Evolutionary conservation across 2,329 filamentous ascomycete genomes (phyloP).

Genomic region (Cercospora sp.): DNA sequence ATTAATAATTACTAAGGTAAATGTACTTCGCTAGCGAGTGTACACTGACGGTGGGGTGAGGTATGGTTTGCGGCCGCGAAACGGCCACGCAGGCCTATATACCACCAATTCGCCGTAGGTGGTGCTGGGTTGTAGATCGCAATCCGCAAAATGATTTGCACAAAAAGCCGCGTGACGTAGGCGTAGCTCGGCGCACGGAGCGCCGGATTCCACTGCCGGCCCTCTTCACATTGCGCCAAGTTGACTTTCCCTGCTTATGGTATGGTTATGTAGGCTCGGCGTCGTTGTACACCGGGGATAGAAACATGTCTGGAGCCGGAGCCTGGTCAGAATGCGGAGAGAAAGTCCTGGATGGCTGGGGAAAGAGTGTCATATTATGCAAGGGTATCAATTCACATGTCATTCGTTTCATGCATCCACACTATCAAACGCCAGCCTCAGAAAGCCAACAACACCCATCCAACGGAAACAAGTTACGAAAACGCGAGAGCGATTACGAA

Average conservation of each 20-base stretch:
- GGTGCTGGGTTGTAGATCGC: slow-evolving; percentile 1
- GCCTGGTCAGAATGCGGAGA: background rate
- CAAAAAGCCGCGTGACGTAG: slow-evolving; percentile 1
- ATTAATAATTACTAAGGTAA: background rate
- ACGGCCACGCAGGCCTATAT: background rate
- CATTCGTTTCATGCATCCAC: background rate
- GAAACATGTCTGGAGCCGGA: background rate
- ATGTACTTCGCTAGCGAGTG: background rate
- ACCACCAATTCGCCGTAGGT: background rate
- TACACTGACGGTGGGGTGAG: no score
- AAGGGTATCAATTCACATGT: background rate
- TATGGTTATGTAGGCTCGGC: background rate
- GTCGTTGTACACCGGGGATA: background rate
- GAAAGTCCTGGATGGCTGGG: background rate
- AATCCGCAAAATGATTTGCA: slow-evolving; percentile 2
- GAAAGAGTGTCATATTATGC: background rate
- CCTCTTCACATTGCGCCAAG: background rate
- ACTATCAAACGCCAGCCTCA: background rate
- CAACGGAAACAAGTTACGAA: background rate
- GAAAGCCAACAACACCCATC: background rate
- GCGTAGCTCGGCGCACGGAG: background rate
- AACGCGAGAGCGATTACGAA: background rate
- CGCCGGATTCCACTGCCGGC: background rate
- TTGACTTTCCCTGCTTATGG: background rate
- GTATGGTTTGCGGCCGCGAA: background rate